phyloP scores from a whole-genome alignment of 805 yeast genomes.

The Lachancea fermentati region DNA sequence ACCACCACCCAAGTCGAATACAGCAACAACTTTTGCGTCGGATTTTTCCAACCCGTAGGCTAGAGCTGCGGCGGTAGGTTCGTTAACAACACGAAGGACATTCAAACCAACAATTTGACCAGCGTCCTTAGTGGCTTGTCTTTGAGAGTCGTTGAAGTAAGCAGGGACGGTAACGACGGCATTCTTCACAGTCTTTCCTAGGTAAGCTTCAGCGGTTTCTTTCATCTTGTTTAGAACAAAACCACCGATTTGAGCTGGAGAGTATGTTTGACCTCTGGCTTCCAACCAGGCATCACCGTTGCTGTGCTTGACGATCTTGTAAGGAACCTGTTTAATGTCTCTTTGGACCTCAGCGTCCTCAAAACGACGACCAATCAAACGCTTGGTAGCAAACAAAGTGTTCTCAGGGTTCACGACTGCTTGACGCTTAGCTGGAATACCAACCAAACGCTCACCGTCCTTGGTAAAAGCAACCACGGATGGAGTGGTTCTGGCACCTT shows the following conservation, averaged over 20 bases:
- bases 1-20: conserved; percentile 98
- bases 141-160: conserved; percentile 74
- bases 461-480: conserved; percentile 92
- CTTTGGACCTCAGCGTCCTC: conserved; percentile 86
- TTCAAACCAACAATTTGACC: conserved; percentile 95
- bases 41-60: conserved; percentile 90
- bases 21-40: conserved; percentile 81
- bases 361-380: conserved; percentile 90
- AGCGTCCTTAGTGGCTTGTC: conserved; percentile 90
- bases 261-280: conserved; percentile 80
- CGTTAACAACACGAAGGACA: conserved; percentile 72
- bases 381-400: conserved; percentile 90
- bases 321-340: conserved; percentile 83
- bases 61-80: conserved; percentile 88
- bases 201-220: conserved; percentile 92
- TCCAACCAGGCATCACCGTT: conserved; percentile 97
- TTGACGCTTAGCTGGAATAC: conserved; percentile 94
- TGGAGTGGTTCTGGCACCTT: conserved; percentile 85
- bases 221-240: conserved; percentile 93
- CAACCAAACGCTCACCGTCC: conserved; percentile 87
- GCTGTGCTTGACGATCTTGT: conserved; percentile 80
- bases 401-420: conserved; percentile 92
- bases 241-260: conserved; percentile 95
- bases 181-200: conserved; percentile 80
- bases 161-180: conserved; percentile 93